A percentile compares a stretch with the other conserved stretches of the same genome.
phyloP scores from a whole-genome alignment of 2,329 filamentous ascomycete genomes.

The Colletotrichum lini region DNA sequence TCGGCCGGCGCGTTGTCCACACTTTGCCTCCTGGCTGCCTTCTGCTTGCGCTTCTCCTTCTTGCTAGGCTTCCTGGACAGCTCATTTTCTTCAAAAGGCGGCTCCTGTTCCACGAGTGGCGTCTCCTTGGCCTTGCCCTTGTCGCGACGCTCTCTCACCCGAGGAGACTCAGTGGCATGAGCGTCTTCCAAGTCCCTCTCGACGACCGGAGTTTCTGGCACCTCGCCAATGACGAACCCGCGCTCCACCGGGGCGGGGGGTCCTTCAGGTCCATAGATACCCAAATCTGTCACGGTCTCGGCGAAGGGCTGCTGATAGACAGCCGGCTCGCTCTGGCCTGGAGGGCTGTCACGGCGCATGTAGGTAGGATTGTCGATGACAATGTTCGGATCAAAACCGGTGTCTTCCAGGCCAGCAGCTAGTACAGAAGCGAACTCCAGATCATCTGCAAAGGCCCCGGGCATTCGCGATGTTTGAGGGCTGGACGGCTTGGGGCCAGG shows the following conservation, averaged over 20 bases:
- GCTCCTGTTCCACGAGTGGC: constrained; percentile 23
- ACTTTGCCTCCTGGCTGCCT: constrained; percentile 55
- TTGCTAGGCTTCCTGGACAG: constrained; percentile 56
- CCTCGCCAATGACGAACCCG: constrained; percentile 65
- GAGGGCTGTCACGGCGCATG: constrained; percentile 74
- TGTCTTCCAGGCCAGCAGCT: constrained; percentile 77
- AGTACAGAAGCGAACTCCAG: constrained; percentile 78
- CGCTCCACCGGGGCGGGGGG: constrained; percentile 49
- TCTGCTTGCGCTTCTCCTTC: constrained; percentile 65
- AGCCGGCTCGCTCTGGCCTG: constrained; percentile 67
- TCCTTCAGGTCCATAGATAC: constrained; percentile 50
- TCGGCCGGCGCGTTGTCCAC: constrained; percentile 43
- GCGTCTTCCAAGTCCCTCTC: constrained; percentile 15
- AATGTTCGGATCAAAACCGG: constrained; percentile 79
- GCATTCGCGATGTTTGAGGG: constrained; percentile 67
- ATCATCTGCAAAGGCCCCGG: constrained; percentile 77
- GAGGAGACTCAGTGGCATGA: constrained; percentile 48
- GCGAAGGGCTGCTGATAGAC: constrained; percentile 65
- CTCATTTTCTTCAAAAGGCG: constrained; percentile 41
- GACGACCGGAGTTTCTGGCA: constrained; percentile 55
- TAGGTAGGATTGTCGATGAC: constrained; percentile 77
- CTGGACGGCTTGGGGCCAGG: constrained; percentile 71
- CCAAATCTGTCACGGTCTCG: constrained; percentile 63
- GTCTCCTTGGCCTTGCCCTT: constrained; percentile 46
- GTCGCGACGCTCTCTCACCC: constrained; percentile 43